Evolutionary conservation across 441 rosid species (phyloP).

Genomic region (Arabidopsis hybrid): DNA sequence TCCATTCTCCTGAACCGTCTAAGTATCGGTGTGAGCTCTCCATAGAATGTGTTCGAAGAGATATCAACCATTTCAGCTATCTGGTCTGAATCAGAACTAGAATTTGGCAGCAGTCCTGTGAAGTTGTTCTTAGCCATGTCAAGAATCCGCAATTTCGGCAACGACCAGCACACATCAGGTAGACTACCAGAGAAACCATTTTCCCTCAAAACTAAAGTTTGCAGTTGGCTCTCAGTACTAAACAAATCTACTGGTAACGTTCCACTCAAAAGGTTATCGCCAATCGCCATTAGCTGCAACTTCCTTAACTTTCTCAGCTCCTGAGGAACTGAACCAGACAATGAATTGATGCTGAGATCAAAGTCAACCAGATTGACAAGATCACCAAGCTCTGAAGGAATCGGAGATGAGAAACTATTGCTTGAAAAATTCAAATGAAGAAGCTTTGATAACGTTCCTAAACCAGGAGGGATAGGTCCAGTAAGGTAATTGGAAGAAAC

Average conservation of each 20-base stretch:
- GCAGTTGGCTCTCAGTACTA: constrained; percentile 55
- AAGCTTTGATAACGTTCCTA: constrained; percentile 65
- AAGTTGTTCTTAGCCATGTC: constrained; percentile 85
- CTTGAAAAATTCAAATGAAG: constrained; percentile 68
- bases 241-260: constrained; percentile 62
- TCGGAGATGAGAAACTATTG: constrained; percentile 68
- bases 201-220: constrained; percentile 56
- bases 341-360: constrained; percentile 84
- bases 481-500: constrained; percentile 72
- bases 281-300: constrained; percentile 64
- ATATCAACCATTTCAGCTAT: constrained; percentile 57
- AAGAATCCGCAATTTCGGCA: constrained; percentile 63
- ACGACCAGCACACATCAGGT: constrained; percentile 61
- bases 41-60: constrained; percentile 78
- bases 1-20: constrained; percentile 55
- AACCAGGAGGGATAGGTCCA: constrained; percentile 63
- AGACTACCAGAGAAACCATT: constrained; percentile 68
- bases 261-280: constrained; percentile 62
- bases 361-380: constrained; percentile 68
- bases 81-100: constrained; percentile 46
- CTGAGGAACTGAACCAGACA: constrained; percentile 78
- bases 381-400: constrained; percentile 74
- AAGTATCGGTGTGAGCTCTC: constrained; percentile 60
- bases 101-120: constrained; percentile 67
- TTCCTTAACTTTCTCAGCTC: constrained; percentile 64